phyloP scores from a whole-genome alignment of 1,139 yeast genomes.

The Keqinozyma sinolaborantium region DNA sequence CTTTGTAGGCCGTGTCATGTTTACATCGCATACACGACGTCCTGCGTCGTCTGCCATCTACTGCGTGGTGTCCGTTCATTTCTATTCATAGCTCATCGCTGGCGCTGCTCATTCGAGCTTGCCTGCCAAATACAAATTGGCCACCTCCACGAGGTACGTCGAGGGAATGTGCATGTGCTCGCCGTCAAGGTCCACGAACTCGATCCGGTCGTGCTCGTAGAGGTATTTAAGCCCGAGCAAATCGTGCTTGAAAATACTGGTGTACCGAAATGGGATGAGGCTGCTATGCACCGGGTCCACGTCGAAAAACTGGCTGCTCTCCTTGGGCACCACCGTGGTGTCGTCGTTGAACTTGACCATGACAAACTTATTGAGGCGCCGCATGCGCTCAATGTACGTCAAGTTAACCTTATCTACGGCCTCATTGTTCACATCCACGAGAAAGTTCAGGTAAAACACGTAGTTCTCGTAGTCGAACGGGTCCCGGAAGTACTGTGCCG shows the following conservation, averaged over 20 bases:
- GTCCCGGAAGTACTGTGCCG: conserved; percentile 77
- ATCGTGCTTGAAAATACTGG: conserved; percentile 50
- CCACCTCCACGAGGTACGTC: conserved; percentile 37
- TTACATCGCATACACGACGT: too few relatives aligned
- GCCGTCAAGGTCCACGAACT: conserved; percentile 52
- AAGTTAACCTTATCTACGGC: conserved; percentile 17
- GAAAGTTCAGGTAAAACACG: conserved; percentile 46
- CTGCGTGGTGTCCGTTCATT: too few relatives aligned
- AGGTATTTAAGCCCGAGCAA: conserved; percentile 57
- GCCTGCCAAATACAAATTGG: conserved; percentile 29
- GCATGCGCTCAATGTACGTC: conserved; percentile 41
- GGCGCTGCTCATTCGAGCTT: too few relatives aligned
- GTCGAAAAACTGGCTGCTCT: conserved; percentile 67
- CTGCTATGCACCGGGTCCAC: conserved; percentile 40
- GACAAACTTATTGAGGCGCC: conserved; percentile 48
- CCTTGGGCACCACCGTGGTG: conserved; percentile 68
- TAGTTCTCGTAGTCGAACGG: conserved; percentile 45
- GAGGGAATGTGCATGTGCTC: conserved; percentile 65
- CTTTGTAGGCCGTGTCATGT: too few relatives aligned
- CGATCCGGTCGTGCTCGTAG: conserved; percentile 39
- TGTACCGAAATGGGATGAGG: conserved; percentile 43
- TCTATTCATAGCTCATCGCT: too few relatives aligned
- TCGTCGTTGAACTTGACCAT: conserved; percentile 61
- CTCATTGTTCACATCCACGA: conserved; percentile 72
- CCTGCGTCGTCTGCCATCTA: too few relatives aligned